phyloP scores from a whole-genome alignment of 768 basidiomycete genomes.

The Amanita rubescens region DNA sequence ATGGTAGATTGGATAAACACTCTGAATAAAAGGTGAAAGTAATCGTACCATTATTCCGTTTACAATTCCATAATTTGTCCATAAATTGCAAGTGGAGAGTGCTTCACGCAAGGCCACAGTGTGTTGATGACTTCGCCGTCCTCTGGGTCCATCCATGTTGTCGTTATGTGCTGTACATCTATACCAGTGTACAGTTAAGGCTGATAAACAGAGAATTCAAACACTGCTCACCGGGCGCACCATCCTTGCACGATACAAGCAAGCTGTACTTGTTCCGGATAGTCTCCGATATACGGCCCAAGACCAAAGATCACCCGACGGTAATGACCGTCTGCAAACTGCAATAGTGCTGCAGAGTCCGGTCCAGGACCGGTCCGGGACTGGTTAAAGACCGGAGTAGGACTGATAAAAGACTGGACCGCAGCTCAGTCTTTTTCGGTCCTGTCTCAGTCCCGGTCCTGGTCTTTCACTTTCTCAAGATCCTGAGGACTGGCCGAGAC shows the following conservation, averaged over 20 bases:
- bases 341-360: too few relatives aligned
- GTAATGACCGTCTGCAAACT: neutral
- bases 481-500: too few relatives aligned
- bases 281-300: neutral
- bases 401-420: too few relatives aligned
- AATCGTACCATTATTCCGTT: constrained; percentile 24
- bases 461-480: too few relatives aligned
- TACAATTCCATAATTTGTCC: constrained; percentile 26
- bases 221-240: constrained; percentile 3
- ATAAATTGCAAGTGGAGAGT: constrained; percentile 15
- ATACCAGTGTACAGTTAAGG: neutral
- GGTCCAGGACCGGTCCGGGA: too few relatives aligned
- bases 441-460: too few relatives aligned
- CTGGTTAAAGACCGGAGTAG: too few relatives aligned
- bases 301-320: neutral
- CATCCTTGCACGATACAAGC: neutral
- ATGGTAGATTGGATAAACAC: neutral
- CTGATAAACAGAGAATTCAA: too few relatives aligned
- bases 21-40: constrained; percentile 5
- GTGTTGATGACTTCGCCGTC: neutral
- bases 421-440: too few relatives aligned
- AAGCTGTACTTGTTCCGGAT: neutral
- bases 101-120: constrained; percentile 13
- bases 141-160: neutral
- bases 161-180: neutral